Base-by-base conservation (phyloP, 805 yeast genomes). In the Tetrapisispora nanseiensis region DNA sequence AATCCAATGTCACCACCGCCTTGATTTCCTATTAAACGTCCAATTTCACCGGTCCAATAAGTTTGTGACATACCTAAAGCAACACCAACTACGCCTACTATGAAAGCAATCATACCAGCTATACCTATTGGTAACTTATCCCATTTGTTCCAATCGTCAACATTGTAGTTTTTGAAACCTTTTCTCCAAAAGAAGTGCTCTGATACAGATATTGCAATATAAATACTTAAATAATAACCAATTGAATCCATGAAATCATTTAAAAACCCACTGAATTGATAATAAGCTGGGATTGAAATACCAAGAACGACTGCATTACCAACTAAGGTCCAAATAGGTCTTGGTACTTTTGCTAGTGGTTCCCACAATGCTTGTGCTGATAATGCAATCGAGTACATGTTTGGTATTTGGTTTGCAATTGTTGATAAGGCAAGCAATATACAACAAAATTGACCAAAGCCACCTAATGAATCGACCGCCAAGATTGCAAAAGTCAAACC, bases 141-240 rank as follows among this genome's bases (percentile, higher is more conserved):
- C 56, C 70, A 68, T 53, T 79, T 76, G 46, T 74, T 62, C 71
- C 78, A 82, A 48, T 71, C 74, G 31, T 68, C 74, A 49, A 78
- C 64, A 57, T 83, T 77, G 64, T 85, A 84, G 46, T 75, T 77
- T 34, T 67, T 52, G 52, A 71, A 68, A 35, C 86, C 85, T 53
- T 70, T 73, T 59, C 79, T 78, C 76, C 76, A 82, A 61, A 86
- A 71, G 62, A 84, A 80, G 65, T 87, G 95, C 65, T 87, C 95
- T 31, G 85, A 74, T 12, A 81, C 62, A 20, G 76, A 62, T 63
- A 87, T 78, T 37, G 83, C 75, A 57, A 75, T 76, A 68, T 87
- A 89, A 56, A 86, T 82, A 45, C 95, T 87, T 57, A 87, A 71
- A 76, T 92, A 87, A 72, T 89, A 87, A 54, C 86, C 90, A 62